Evolutionary conservation across 2,329 filamentous ascomycete genomes (phyloP).

Genomic region (Colletotrichum theobromicola): DNA sequence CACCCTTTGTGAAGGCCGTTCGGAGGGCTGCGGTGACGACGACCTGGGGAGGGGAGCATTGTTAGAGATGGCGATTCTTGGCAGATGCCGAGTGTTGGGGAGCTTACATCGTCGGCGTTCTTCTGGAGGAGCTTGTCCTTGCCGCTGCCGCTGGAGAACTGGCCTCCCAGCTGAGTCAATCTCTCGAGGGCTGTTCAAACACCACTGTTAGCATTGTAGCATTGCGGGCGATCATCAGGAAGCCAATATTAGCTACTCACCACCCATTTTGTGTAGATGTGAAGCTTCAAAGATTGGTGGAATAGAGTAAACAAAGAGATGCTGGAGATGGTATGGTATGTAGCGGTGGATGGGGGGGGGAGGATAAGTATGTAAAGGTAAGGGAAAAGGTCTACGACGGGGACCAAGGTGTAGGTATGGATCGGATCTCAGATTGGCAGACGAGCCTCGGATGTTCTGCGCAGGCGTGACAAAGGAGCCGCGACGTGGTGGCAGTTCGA

Average conservation of each 20-base stretch:
- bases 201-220: background rate
- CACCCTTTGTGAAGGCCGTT: constrained; percentile 90
- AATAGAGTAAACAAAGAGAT: background rate
- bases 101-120: constrained; percentile 67
- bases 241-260: constrained; percentile 30
- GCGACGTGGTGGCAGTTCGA: background rate
- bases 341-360: background rate
- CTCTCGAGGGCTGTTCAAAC: constrained; percentile 55
- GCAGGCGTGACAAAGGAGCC: background rate
- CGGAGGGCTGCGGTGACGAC: constrained; percentile 93
- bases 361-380: background rate
- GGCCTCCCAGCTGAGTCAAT: constrained; percentile 65
- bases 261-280: constrained; percentile 37
- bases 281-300: background rate
- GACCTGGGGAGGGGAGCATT: constrained; percentile 54
- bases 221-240: background rate
- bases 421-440: constrained; percentile 5
- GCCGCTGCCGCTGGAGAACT: constrained; percentile 58
- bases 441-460: constrained; percentile 19
- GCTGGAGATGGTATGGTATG: background rate
- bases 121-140: constrained; percentile 67
- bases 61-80: constrained; percentile 26
- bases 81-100: background rate
- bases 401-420: background rate
- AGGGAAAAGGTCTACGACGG: background rate